Evolutionary conservation across 2,329 filamentous ascomycete genomes (phyloP).

Genomic region (Ascochyta fabae): DNA sequence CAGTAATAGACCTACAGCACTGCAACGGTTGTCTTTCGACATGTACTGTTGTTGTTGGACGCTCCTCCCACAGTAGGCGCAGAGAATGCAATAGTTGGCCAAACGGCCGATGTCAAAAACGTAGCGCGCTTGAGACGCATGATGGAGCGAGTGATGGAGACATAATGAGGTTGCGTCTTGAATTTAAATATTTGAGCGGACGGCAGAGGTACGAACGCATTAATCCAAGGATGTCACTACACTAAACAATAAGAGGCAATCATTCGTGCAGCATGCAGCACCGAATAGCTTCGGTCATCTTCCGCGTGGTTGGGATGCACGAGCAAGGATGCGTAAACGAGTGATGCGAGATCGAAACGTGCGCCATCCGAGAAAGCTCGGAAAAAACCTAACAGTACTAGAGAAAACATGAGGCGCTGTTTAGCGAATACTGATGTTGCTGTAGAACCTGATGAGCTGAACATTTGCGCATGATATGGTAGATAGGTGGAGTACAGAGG

Average conservation of each 20-base stretch:
- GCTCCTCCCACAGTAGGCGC: constrained; percentile 22
- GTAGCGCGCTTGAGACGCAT: constrained; percentile 5
- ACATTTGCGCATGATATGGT: too few relatives aligned
- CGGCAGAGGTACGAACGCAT: not conserved
- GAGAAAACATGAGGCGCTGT: too few relatives aligned
- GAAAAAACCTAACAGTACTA: too few relatives aligned
- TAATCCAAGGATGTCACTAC: not conserved
- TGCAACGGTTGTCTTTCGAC: constrained; percentile 41
- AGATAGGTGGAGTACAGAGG: too few relatives aligned
- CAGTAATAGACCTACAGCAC: constrained; percentile 32
- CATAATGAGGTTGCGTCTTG: not conserved
- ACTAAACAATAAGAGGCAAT: constrained; percentile 7
- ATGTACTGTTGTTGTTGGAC: constrained; percentile 31
- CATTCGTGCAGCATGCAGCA: too few relatives aligned
- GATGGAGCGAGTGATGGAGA: not conserved
- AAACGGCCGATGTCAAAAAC: not conserved
- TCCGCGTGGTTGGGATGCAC: too few relatives aligned
- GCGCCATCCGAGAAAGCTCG: too few relatives aligned
- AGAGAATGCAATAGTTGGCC: constrained; percentile 15
- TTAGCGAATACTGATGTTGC: too few relatives aligned
- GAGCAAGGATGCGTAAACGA: too few relatives aligned
- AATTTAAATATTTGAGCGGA: constrained; percentile 1
- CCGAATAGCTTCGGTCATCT: too few relatives aligned
- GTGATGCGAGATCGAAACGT: too few relatives aligned
- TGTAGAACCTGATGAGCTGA: too few relatives aligned